Percentiles rank a stretch among this genome's conserved stretches.
Evolutionary conservation across 2,329 filamentous ascomycete genomes (phyloP).

Genomic region (Chaetomium olivaceum): DNA sequence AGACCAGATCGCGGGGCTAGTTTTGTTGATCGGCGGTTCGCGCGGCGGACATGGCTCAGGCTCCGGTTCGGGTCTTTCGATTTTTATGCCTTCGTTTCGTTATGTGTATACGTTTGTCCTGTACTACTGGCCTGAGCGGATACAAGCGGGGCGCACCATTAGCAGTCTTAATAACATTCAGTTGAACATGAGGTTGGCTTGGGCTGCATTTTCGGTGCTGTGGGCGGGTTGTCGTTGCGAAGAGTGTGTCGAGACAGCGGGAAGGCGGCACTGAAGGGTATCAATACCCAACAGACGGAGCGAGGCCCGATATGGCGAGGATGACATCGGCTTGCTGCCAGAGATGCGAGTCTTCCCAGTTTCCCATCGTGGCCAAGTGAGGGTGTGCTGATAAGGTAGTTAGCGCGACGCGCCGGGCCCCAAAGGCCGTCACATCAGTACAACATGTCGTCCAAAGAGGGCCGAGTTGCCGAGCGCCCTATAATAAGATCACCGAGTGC

Average conservation of each 20-base stretch:
- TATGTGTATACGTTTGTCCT: slow-evolving; percentile 27
- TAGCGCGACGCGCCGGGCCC: neutral
- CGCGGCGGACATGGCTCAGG: neutral
- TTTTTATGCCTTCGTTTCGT: slow-evolving; percentile 23
- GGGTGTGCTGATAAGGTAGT: neutral
- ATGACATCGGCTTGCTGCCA: neutral
- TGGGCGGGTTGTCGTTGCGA: neutral
- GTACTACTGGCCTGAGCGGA: slow-evolving; percentile 22
- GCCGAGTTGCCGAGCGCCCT: slow-evolving; percentile 4
- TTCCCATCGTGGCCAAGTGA: neutral
- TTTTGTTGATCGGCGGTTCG: neutral
- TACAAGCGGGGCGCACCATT: slow-evolving; percentile 16
- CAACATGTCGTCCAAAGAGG: neutral
- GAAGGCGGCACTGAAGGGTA: neutral
- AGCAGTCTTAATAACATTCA: slow-evolving; percentile 24
- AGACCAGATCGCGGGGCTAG: slow-evolving; percentile 1
- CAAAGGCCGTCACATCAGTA: neutral
- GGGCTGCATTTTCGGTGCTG: neutral
- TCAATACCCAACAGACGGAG: neutral
- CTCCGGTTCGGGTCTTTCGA: slow-evolving; percentile 9
- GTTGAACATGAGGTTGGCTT: slow-evolving; percentile 13
- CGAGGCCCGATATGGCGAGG: neutral
- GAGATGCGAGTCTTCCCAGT: neutral
- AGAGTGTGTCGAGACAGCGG: neutral
- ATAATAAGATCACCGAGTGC: neutral